Evolutionary conservation across 1,139 yeast species (phyloP), one percentile per base, ranked within the genome.

Genomic region (Sugiyamaella castrensis): DNA sequence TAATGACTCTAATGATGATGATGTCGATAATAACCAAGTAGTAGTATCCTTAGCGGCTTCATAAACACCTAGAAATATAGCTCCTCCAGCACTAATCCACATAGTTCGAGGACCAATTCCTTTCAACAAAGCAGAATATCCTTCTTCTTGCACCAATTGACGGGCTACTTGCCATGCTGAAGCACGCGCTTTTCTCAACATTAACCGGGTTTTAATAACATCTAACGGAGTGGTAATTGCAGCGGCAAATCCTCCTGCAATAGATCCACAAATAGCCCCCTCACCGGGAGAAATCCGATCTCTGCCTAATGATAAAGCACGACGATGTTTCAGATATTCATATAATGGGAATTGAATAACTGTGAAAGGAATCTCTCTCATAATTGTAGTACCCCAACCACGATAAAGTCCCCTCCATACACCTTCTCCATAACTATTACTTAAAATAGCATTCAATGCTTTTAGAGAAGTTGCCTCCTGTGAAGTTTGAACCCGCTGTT

Each of bases 41-140:
- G 50, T 35, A 26, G 33, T 40, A 11, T 68, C 59, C 50, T 74
- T 80, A 4, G 84, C 91, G 24, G 84, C 69, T 67, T 92, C 98
- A 63, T 92, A 92, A 52, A 88, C 87, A 2, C 99, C 99, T 50
- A 92, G 74, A 71, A 94, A 92, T 33, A 94, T 88, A 29, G 98
- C 96, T 15, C 99, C 99, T 13, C 99, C 99, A 3, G 95, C 94
- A 71, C 95, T 84, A 53, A 92, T 92, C 98, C 98, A 92, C 80
- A 87, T 77, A 0, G 97, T 89, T 65, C 98, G 75, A 1, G 98
- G 98, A 0, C 95, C 97, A 36, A 91, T 76, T 4, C 98, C 98
- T 46, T 78, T 79, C 64, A 81, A 77, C 56, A 92, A 87, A 1
- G 85, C 89, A 8, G 64, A 57, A 43, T 71, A 67, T 0, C 95